Evolutionary conservation across 768 basidiomycete genomes (phyloP).

Genomic region (Rossbeevera mucosa): DNA sequence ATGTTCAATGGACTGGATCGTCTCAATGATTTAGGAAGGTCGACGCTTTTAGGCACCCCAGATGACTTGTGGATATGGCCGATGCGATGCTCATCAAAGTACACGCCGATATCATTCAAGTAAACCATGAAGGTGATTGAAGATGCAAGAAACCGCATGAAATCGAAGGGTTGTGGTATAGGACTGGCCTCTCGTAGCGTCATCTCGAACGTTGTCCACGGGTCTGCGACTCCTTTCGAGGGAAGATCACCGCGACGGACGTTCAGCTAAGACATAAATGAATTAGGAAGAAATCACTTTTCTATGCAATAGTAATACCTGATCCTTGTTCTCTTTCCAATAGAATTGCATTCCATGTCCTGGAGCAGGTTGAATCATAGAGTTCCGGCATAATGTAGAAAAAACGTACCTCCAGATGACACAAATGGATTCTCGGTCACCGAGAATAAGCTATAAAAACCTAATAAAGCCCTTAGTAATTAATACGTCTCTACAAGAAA

Average conservation of each 20-base stretch:
- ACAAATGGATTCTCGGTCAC: constrained; percentile 82
- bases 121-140: constrained; percentile 91
- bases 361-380: constrained; percentile 18
- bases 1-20: constrained; percentile 50
- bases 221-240: constrained; percentile 31
- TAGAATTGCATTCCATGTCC: constrained; percentile 95
- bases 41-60: constrained; percentile 47
- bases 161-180: constrained; percentile 80
- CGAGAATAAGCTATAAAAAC: constrained; percentile 79
- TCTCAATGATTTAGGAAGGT: constrained; percentile 54
- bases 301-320: constrained; percentile 39
- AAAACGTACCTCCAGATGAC: constrained; percentile 61
- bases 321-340: constrained; percentile 92
- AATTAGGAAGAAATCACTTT: neutral
- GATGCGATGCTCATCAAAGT: constrained; percentile 73
- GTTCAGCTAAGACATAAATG: constrained; percentile 50
- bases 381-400: neutral
- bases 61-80: constrained; percentile 60
- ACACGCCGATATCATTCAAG: constrained; percentile 72
- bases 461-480: constrained; percentile 23
- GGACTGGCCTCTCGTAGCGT: constrained; percentile 72
- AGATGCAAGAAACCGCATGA: constrained; percentile 84
- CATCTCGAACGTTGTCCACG: constrained; percentile 92
- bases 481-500: neutral
- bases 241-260: constrained; percentile 73